Conservation (phyloP, 306 rosid species). For the Alnus rubra region DNA sequence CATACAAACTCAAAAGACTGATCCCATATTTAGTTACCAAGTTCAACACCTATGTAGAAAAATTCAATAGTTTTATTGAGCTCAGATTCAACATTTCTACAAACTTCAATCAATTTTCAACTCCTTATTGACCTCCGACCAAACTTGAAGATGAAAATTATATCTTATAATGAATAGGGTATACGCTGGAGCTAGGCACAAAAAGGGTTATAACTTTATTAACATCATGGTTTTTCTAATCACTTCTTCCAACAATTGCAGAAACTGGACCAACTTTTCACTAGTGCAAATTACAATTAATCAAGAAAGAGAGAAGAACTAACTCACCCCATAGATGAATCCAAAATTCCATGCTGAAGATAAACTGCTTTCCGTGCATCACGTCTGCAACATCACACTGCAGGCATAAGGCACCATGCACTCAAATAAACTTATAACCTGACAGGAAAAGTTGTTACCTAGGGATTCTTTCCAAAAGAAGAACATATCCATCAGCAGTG, state of each 20-base stretch:
- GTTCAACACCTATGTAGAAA: not conserved
- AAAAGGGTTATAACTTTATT: not conserved
- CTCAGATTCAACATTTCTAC: not conserved
- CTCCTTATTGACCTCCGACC: not conserved
- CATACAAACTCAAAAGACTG: not conserved
- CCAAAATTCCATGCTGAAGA: conserved; percentile 91
- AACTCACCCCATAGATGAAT: conserved; percentile 96
- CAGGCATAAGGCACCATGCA: conserved; percentile 22
- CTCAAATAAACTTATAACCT: conserved; percentile 1
- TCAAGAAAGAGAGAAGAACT: conserved; percentile 19
- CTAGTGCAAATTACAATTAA: conserved; percentile 19
- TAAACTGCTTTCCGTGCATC: conserved; percentile 85
- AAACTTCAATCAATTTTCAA: not conserved
- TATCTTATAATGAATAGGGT: not conserved
- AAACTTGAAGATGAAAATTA: not conserved
- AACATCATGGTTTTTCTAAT: not conserved
- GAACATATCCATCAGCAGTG: conserved; percentile 89
- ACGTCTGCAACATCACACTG: conserved; percentile 60
- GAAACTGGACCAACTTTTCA: not conserved
- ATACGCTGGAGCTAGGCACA: not conserved
- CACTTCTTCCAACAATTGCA: not conserved
- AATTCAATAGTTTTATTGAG: not conserved
- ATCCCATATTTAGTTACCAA: not conserved
- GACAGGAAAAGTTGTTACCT: conserved; percentile 45
- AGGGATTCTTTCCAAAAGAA: conserved; percentile 92